phyloP scores from a whole-genome alignment of 2,329 filamentous ascomycete species.

The Amylocarpus encephaloides region DNA sequence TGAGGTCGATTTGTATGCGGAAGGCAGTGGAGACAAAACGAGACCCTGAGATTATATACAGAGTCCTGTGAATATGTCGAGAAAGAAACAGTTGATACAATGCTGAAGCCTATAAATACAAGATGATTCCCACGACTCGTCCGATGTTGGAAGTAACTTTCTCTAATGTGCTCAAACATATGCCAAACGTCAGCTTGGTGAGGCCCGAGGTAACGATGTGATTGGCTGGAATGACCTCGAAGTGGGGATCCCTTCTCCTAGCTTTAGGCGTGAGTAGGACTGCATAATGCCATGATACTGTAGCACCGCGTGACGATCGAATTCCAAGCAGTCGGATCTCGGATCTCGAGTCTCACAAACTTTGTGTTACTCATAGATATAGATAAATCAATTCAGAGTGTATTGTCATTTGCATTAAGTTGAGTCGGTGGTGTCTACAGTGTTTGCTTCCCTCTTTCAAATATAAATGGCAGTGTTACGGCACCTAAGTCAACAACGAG shows the following conservation, averaged over 20 bases:
- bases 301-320: too few relatives aligned
- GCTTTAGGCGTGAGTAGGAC: too few relatives aligned
- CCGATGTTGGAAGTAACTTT: neutral
- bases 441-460: too few relatives aligned
- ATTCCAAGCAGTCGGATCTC: too few relatives aligned
- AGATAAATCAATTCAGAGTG: too few relatives aligned
- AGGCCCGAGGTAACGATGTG: neutral
- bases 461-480: too few relatives aligned
- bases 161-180: conserved; percentile 15
- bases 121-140: neutral
- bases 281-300: too few relatives aligned
- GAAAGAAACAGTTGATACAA: neutral
- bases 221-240: neutral
- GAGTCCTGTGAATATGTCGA: neutral
- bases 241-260: neutral
- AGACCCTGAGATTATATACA: neutral
- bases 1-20: neutral
- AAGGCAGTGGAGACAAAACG: neutral
- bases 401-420: too few relatives aligned
- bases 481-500: too few relatives aligned
- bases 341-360: too few relatives aligned
- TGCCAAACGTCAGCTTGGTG: neutral
- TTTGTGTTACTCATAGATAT: too few relatives aligned
- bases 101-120: neutral
- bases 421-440: too few relatives aligned